Evolutionary conservation across 1,284 basidiomycete species (phyloP).

Genomic region (Somion occarium): DNA sequence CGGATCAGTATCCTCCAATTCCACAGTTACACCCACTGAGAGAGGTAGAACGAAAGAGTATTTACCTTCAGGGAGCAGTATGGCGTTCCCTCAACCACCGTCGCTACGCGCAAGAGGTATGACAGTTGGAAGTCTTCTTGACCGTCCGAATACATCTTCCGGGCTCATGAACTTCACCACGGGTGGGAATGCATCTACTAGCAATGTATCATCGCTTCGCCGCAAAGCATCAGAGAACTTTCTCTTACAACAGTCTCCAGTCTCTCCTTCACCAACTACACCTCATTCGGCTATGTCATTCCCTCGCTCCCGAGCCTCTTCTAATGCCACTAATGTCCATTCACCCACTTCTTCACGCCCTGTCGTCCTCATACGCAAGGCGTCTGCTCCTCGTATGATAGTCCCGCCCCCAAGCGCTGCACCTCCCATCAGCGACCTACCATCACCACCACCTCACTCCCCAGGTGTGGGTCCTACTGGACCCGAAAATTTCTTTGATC

Average conservation of each 20-base stretch:
- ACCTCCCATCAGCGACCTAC: conserved; percentile 23
- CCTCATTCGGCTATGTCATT: conserved; percentile 20
- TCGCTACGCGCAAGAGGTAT: conserved; percentile 46
- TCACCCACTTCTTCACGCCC: conserved; percentile 17
- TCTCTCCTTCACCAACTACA: not conserved
- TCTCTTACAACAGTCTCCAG: not conserved
- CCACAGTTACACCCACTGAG: conserved; percentile 17
- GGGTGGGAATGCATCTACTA: not conserved
- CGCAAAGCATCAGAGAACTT: conserved; percentile 15
- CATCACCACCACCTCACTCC: conserved; percentile 21
- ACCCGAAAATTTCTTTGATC: conserved; percentile 15
- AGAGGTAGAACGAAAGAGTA: conserved; percentile 15
- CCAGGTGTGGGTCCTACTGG: not conserved
- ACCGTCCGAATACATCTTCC: conserved; percentile 1
- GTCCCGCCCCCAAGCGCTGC: conserved; percentile 20
- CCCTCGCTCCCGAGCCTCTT: conserved; percentile 21
- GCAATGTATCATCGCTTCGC: conserved; percentile 10
- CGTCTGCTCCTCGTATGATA: conserved; percentile 21
- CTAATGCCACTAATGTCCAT: conserved; percentile 17
- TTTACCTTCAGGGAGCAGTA: not conserved
- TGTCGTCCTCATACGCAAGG: conserved; percentile 25
- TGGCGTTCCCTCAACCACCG: conserved; percentile 22
- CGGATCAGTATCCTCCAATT: conserved; percentile 21
- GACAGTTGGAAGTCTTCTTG: conserved; percentile 34
- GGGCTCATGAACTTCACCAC: not conserved